phyloP scores from a whole-genome alignment of 495 filamentous ascomycete genomes.

The Lasiosphaeria ovina region DNA sequence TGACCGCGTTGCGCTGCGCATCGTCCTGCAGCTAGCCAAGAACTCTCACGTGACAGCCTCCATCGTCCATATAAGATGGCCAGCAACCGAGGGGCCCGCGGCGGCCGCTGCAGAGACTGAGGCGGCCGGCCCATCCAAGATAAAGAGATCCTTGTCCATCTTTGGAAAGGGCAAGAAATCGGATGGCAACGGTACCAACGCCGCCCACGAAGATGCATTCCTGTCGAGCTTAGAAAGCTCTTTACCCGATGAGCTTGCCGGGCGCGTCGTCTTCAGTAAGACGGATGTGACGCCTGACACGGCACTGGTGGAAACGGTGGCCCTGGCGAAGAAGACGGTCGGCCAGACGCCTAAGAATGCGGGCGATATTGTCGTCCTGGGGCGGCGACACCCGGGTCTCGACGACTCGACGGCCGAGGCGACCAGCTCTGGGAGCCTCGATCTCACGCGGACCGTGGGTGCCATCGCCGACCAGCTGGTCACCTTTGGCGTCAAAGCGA shows the following conservation, averaged over 20 bases:
- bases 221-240: conserved; percentile 63
- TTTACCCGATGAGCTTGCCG: conserved; percentile 54
- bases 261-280: conserved; percentile 61
- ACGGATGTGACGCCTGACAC: conserved; percentile 27
- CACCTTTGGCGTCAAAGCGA: conserved; percentile 60
- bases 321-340: conserved; percentile 58
- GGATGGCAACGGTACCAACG: conserved; percentile 29
- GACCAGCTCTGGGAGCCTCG: conserved; percentile 17
- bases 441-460: conserved; percentile 64
- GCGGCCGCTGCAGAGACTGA: conserved; percentile 16
- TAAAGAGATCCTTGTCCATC: too few relatives aligned
- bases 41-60: conserved; percentile 75
- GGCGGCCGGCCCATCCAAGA: conserved; percentile 1
- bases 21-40: conserved; percentile 77
- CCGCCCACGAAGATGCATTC: conserved; percentile 57
- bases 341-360: conserved; percentile 62
- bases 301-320: conserved; percentile 26
- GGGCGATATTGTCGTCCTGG: conserved; percentile 77
- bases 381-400: conserved; percentile 48
- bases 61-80: conserved; percentile 53
- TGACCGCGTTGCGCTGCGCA: conserved; percentile 74
- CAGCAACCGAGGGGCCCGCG: conserved; percentile 9
- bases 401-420: conserved; percentile 22
- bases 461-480: conserved; percentile 63
- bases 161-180: conserved; percentile 17